Base-by-base conservation (phyloP, 2,329 filamentous ascomycete genomes). In the Fusarium musae region DNA sequence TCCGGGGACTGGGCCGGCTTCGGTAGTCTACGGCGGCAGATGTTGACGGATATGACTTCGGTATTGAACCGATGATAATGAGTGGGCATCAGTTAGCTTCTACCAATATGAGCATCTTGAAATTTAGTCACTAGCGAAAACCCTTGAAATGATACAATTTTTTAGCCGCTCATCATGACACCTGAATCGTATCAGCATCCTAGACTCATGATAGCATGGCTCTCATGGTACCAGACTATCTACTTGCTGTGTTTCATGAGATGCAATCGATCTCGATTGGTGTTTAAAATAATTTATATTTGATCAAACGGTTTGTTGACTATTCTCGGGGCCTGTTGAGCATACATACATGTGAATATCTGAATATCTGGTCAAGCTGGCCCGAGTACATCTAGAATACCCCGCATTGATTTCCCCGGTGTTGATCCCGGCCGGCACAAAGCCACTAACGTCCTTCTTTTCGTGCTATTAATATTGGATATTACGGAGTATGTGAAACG, bases 21-120 rank as follows among this genome's bases (percentile, higher is more conserved):
- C 74, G 74, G 74, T 71, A 75, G 49, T 70, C 49, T 50, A 32
- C 40, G 61, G 74, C 74, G 74, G 74, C 72, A 76, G 47, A 75
- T 76, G 46, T 19, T 61, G n/a, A 46, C 26, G 44, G 54, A 50
- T 36, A 28, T 36, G 37, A 49, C 23, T 49, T 63, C 42, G 62
- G 62, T 21, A 60, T 37, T n/a, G 21, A 21, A 52, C 6, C 5
- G 32, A 23, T 34, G 19, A 21, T 21, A 34, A 36, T 57, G 37
- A 58, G 40, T n/a, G 32, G 58, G 32, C 37, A 39, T 39, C 37
- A 40, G 30, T 16, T 32, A 21, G 11, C 13, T 21, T 10, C 4
- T 12, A 7, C 9, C 28, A 13, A 40, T 12, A 40, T 54, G 30
- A 36, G n/a, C 30, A 52, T 52, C n/a, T 23, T 23, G n/a, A 15